These are phyloP conservation scores for Macaranga tanarius DNA, from an alignment of 441 rosid species.

Conservation along the genomic window DNA sequence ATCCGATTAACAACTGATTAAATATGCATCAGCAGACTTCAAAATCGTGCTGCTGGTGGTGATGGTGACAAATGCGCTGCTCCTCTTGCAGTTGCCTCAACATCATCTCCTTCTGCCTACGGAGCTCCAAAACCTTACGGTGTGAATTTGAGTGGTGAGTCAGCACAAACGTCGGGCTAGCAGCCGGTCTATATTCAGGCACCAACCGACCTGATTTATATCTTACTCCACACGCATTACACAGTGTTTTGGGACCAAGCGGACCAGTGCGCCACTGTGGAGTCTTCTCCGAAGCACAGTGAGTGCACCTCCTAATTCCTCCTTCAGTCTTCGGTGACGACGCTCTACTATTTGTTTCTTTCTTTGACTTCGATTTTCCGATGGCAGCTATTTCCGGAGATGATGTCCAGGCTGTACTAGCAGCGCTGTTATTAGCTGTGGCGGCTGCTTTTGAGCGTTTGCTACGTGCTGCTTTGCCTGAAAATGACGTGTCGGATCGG, in stretches of 20 bases:
- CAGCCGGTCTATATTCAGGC: constrained; percentile 88
- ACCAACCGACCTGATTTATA: constrained; percentile 84
- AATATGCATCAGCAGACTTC: constrained; percentile 41
- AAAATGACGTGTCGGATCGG: constrained; percentile 36
- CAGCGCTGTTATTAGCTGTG: constrained; percentile 26
- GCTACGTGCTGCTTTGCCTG: constrained; percentile 39
- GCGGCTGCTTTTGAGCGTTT: constrained; percentile 44
- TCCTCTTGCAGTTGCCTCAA: constrained; percentile 31
- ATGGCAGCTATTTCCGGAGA: constrained; percentile 37
- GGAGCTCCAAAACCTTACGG: constrained; percentile 85
- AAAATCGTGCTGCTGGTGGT: constrained; percentile 26
- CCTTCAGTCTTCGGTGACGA: constrained; percentile 37
- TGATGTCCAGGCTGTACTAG: neutral
- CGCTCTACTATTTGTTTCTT: constrained; percentile 12
- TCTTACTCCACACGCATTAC: constrained; percentile 92
- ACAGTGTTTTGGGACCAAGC: constrained; percentile 83
- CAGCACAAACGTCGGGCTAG: constrained; percentile 79
- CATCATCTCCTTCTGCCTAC: constrained; percentile 71
- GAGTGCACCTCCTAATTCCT: constrained; percentile 54
- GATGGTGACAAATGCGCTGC: constrained; percentile 26
- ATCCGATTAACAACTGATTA: constrained; percentile 1
- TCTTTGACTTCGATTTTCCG: constrained; percentile 29
- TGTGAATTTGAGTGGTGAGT: constrained; percentile 88
- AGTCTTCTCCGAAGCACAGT: constrained; percentile 90
- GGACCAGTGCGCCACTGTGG: constrained; percentile 99